Base-by-base conservation (phyloP, 371 early-diverging fungal species). In the Rhizomucor pusillus region DNA sequence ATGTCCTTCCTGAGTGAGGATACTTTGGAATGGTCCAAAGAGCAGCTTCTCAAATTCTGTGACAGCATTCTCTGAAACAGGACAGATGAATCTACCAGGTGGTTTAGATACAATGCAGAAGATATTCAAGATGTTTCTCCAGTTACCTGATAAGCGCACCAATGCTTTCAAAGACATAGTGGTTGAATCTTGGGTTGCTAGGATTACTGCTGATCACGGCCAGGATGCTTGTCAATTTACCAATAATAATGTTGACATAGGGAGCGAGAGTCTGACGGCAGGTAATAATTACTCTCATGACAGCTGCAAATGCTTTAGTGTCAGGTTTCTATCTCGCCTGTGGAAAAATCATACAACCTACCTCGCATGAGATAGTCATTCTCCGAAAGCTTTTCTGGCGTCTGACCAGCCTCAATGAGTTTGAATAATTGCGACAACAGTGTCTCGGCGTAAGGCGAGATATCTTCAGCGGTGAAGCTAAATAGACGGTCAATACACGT, bases 141-240 rank as follows among this genome's bases (percentile, higher is more conserved):
- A 46, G 54, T 18, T 52, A 88, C 76, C 91, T 77, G 57, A 96
- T 88, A 63, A 97, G 65, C 6, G 91, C 87, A 16, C 90, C 92
- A 48, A 99, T 81, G 16, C 93, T 81, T 68, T 99, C 99, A 68
- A 97, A 99, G 23, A 91, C 70, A 69, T 86, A 97, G 69, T 99
- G 98, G 68, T 92, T 96, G 88, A 97, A 99, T 47, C 86, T 86
- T 3, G 99, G 98, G 71, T 99, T 97, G 70, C 91, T 90, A 12
- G 99, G 99, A 64, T 99, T 99, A 55, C 80, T 80, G 70, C 90
- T 87, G n/a, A 97, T 90, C 36, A 86, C 72, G n/a, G 79, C 79
- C 50, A 97, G 73, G 35, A 96, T 87, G 19, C 65, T 69, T 1
- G 87, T 89, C 57, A 97, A 65, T 41, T 88, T 82, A 44, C 57